A percentile compares a stretch with the other conserved stretches of the same genome.
Evolutionary conservation across 495 filamentous ascomycete genomes (phyloP).

Genomic region (Eremomyces bilateralis): DNA sequence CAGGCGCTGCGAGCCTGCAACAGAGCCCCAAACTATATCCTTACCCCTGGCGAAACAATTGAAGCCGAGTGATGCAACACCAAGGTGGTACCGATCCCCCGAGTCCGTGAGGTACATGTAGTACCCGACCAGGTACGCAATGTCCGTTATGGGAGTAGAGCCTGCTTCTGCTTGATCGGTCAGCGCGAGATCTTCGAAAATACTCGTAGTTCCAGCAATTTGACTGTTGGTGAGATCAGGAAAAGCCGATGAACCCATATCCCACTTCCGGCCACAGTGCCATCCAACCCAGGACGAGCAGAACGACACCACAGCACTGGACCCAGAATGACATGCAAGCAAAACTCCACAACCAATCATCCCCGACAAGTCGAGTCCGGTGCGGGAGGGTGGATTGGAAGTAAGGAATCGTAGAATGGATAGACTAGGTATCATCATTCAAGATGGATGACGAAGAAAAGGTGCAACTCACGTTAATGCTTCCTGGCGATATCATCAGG

Average conservation of each 20-base stretch:
- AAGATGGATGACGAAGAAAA: slow-evolving; percentile 3
- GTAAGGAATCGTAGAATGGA: slow-evolving; percentile 91
- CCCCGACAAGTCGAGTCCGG: slow-evolving; percentile 38
- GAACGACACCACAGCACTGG: slow-evolving; percentile 5
- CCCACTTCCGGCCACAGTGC: slow-evolving; percentile 27
- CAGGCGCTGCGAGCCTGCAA: too few relatives aligned
- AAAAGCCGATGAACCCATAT: slow-evolving; percentile 45
- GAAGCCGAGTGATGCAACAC: too few relatives aligned
- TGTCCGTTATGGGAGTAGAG: neutral
- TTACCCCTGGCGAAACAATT: too few relatives aligned
- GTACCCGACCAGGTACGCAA: neutral
- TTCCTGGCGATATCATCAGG: slow-evolving; percentile 3
- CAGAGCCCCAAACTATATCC: too few relatives aligned
- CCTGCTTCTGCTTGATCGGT: neutral
- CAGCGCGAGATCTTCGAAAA: neutral
- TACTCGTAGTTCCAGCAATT: neutral
- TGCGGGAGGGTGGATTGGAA: slow-evolving; percentile 60
- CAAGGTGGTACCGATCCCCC: too few relatives aligned
- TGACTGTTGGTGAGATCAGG: slow-evolving; percentile 18
- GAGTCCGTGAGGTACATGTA: too few relatives aligned
- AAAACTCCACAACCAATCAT: slow-evolving; percentile 84
- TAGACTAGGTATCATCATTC: slow-evolving; percentile 92
- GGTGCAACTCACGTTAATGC: too few relatives aligned
- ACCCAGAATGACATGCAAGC: slow-evolving; percentile 3
- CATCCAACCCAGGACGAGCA: slow-evolving; percentile 33